These are phyloP conservation scores for Ustilago xerochloae DNA, from an alignment of 1,284 basidiomycete species.

Conservation along the genomic window DNA sequence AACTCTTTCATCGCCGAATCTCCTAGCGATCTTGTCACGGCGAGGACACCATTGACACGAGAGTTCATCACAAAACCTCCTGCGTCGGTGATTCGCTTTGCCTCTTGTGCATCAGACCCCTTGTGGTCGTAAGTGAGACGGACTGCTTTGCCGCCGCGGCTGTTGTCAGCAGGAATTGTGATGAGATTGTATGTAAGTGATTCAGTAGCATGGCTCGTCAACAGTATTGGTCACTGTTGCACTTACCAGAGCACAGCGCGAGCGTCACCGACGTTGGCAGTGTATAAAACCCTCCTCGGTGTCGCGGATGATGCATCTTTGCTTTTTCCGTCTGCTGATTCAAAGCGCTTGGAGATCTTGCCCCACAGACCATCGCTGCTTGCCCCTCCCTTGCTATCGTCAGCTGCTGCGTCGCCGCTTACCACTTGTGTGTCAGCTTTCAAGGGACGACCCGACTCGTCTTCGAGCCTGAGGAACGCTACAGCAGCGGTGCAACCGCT, in stretches of 20 bases:
- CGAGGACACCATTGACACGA: constrained; percentile 92
- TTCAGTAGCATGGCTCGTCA: too few species aligned
- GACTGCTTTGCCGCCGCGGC: constrained; percentile 86
- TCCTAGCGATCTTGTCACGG: constrained; percentile 93
- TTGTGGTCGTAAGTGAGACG: constrained; percentile 99
- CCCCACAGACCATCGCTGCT: constrained; percentile 29
- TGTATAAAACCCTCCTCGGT: constrained; percentile 84
- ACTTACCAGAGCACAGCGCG: constrained; percentile 80
- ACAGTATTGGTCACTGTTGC: too few species aligned
- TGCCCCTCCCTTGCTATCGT: background rate
- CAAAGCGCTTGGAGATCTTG: constrained; percentile 34
- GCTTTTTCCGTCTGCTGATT: constrained; percentile 23
- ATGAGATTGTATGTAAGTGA: too few species aligned
- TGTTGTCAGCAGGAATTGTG: constrained; percentile 19
- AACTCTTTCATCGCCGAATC: constrained; percentile 99
- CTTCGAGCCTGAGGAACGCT: constrained; percentile 95
- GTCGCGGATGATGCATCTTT: constrained; percentile 4
- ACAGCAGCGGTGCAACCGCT: constrained; percentile 97
- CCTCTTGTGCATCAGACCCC: constrained; percentile 94
- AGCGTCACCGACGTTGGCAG: constrained; percentile 95
- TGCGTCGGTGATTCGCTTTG: constrained; percentile 95
- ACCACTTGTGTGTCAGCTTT: constrained; percentile 17
- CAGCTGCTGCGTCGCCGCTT: background rate
- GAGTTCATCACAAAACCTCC: constrained; percentile 99
- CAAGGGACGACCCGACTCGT: constrained; percentile 70